These are phyloP conservation scores for Cryphonectria japonica DNA, from an alignment of 2,329 filamentous ascomycete genomes.

Conservation along the genomic window DNA sequence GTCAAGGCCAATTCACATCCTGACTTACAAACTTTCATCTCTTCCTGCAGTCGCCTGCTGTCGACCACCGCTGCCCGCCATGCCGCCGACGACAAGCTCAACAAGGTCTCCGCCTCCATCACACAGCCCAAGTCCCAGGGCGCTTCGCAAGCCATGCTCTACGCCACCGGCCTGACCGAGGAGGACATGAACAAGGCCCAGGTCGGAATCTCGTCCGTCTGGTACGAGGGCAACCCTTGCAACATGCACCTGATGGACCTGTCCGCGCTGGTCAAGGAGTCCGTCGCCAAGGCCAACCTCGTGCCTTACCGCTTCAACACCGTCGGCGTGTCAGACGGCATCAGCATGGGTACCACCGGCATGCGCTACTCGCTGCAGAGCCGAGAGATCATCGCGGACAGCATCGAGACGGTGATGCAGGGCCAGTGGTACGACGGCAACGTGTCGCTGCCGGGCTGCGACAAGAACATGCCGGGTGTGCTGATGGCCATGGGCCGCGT, in stretches of 20 bases:
- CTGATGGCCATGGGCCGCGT: conserved; percentile 92
- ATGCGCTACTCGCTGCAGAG: conserved; percentile 97
- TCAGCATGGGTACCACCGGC: conserved; percentile 96
- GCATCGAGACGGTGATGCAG: conserved; percentile 98
- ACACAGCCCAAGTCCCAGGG: conserved; percentile 98
- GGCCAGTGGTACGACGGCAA: conserved; percentile 99
- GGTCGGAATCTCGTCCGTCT: conserved; percentile 96
- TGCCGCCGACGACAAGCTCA: conserved; percentile 63
- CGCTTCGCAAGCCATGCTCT: conserved; percentile 98
- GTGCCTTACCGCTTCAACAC: conserved; percentile 99
- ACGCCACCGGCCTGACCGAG: conserved; percentile 87
- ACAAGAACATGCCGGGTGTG: conserved; percentile 99
- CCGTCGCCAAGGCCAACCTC: conserved; percentile 71
- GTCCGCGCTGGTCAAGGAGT: conserved; percentile 71
- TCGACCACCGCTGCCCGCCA: conserved; percentile 53
- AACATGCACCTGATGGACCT: conserved; percentile 98
- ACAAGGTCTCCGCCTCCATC: conserved; percentile 82
- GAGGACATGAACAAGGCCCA: conserved; percentile 94
- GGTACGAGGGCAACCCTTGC: conserved; percentile 98
- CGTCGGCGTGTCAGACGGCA: conserved; percentile 94
- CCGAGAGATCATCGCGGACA: conserved; percentile 95
- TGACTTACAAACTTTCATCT: conserved; percentile 12
- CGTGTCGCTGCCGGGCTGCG: conserved; percentile 93
- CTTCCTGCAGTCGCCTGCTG: conserved; percentile 49
- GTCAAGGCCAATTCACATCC: background rate